These are phyloP conservation scores for Sarcomyxa edulis DNA, from an alignment of 768 basidiomycete species.

Conservation along the genomic window DNA sequence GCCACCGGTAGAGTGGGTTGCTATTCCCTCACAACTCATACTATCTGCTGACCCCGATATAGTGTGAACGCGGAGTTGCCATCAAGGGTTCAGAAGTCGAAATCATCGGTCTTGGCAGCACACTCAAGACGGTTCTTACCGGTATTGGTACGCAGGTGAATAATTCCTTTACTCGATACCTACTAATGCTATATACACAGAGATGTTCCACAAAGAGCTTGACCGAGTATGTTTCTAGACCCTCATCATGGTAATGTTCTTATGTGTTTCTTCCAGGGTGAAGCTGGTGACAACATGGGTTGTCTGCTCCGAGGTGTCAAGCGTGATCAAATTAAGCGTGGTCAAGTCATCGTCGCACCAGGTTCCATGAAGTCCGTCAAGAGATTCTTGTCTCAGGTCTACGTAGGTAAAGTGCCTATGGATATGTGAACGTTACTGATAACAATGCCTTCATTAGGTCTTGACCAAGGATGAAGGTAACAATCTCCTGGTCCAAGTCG, in stretches of 20 bases:
- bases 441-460: slow-evolving; percentile 38
- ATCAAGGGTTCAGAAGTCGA: slow-evolving; percentile 93
- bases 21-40: neutral
- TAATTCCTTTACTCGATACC: neutral
- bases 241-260: too few species aligned
- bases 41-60: slow-evolving; percentile 5
- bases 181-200: slow-evolving; percentile 31
- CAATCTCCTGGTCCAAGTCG: neutral
- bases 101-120: slow-evolving; percentile 78
- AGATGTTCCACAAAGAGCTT: slow-evolving; percentile 99
- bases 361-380: slow-evolving; percentile 92
- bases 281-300: slow-evolving; percentile 99
- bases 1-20: slow-evolving; percentile 81
- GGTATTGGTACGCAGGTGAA: slow-evolving; percentile 64
- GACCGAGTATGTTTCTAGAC: slow-evolving; percentile 64
- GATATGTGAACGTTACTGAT: too few species aligned
- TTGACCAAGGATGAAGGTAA: slow-evolving; percentile 81
- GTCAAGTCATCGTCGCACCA: slow-evolving; percentile 85
- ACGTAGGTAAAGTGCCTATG: slow-evolving; percentile 39
- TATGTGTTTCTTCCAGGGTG: slow-evolving; percentile 46
- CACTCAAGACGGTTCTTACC: slow-evolving; percentile 89
- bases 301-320: slow-evolving; percentile 94
- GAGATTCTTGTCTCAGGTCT: slow-evolving; percentile 92
- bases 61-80: slow-evolving; percentile 91
- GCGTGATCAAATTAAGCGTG: slow-evolving; percentile 91